Evolutionary conservation across 169 alveolate species (phyloP).

Genomic region (Plasmodium gonderi): DNA sequence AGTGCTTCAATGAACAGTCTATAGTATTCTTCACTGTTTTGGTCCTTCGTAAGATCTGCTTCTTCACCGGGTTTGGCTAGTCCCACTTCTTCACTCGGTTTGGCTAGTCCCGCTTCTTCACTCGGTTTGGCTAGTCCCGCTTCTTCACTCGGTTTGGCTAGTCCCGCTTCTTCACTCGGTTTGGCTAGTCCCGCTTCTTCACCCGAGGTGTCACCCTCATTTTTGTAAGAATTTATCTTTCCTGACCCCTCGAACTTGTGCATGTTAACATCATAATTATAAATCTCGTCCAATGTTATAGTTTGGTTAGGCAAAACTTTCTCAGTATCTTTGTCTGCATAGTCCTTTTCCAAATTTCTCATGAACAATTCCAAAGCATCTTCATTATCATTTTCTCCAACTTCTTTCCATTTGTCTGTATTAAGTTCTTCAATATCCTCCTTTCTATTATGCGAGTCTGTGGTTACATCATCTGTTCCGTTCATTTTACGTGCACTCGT

Average conservation of each 20-base stretch:
- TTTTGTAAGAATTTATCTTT: neutral
- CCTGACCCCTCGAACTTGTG: constrained; percentile 2
- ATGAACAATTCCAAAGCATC: constrained; percentile 43
- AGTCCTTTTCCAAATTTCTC: constrained; percentile 30
- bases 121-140: neutral
- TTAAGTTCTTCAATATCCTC: neutral
- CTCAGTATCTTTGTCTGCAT: neutral
- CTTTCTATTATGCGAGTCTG: neutral
- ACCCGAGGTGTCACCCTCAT: neutral
- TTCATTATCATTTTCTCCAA: neutral
- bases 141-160: neutral
- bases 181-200: neutral
- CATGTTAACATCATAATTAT: constrained; percentile 13
- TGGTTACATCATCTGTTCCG: neutral
- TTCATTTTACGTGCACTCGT: neutral
- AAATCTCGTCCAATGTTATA: constrained; percentile 57
- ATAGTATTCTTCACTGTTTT: neutral
- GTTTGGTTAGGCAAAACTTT: neutral
- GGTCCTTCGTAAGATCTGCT: neutral
- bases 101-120: neutral
- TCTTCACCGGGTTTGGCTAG: neutral
- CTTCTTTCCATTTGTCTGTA: neutral
- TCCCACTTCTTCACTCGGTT: neutral
- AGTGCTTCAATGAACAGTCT: neutral
- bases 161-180: neutral